Evolutionary conservation across 2,329 filamentous ascomycete genomes (phyloP).

Genomic region (Trichoderma brevicompactum): DNA sequence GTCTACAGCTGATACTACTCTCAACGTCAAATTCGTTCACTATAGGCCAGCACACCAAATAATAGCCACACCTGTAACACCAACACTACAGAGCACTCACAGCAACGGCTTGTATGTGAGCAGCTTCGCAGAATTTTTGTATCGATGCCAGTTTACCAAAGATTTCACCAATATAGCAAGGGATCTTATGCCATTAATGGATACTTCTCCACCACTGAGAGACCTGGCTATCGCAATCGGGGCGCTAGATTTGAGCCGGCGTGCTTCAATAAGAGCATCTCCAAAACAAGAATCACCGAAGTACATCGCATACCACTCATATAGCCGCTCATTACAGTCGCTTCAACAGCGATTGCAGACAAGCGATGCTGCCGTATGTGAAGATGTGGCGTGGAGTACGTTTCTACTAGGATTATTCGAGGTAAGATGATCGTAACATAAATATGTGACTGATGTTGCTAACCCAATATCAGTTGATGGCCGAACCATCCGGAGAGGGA

Average conservation of each 20-base stretch:
- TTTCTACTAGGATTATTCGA: slow-evolving; percentile 39
- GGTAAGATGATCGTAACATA: slow-evolving; percentile 22
- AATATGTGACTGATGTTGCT: background rate
- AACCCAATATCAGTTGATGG: slow-evolving; percentile 33
- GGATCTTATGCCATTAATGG: slow-evolving; percentile 33
- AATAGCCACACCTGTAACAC: background rate
- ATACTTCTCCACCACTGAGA: slow-evolving; percentile 29
- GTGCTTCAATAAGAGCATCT: background rate
- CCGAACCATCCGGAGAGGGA: slow-evolving; percentile 34
- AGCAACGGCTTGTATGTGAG: slow-evolving; percentile 25
- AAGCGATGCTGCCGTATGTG: background rate
- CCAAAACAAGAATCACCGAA: background rate
- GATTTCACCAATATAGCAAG: slow-evolving; percentile 20
- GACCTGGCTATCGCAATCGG: slow-evolving; percentile 36
- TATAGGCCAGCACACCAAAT: background rate
- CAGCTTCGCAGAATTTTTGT: slow-evolving; percentile 32
- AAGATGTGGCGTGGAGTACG: slow-evolving; percentile 36
- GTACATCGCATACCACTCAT: slow-evolving; percentile 30
- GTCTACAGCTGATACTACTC: rapidly evolving
- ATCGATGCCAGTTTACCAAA: slow-evolving; percentile 33
- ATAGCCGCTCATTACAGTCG: slow-evolving; percentile 32
- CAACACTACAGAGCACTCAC: background rate
- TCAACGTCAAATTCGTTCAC: slow-evolving; percentile 29
- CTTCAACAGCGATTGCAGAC: slow-evolving; percentile 29
- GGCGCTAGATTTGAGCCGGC: slow-evolving; percentile 36